Evolutionary conservation across 208 protist genomes (phyloP).

Genomic region (Lotmaria passim): DNA sequence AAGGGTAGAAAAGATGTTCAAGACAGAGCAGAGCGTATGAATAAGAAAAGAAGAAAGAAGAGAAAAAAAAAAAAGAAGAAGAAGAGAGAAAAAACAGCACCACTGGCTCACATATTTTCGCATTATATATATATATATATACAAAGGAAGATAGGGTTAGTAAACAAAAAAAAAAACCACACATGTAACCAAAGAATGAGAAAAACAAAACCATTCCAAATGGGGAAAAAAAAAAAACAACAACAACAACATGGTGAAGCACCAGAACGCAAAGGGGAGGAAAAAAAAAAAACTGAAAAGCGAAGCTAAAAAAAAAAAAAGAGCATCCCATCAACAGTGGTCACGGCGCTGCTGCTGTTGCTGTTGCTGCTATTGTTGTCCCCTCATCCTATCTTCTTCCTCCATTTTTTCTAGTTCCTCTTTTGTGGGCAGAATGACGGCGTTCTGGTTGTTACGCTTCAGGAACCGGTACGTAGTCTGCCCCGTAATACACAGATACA

Average conservation of each 20-base stretch:
- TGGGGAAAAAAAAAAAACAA: neutral
- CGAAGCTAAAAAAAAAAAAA: neutral
- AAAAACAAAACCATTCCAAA: conserved; percentile 9
- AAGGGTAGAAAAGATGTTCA: neutral
- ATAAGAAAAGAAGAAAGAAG: conserved; percentile 2
- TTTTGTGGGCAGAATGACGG: neutral
- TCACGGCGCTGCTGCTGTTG: neutral
- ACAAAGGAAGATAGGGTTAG: conserved; percentile 4
- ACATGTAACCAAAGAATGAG: too few relatives aligned
- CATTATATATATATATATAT: too few relatives aligned
- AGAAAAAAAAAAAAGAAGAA: neutral
- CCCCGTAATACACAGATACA: conserved; percentile 48
- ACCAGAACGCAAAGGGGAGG: neutral
- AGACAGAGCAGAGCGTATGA: conserved; percentile 8
- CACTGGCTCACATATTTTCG: too few relatives aligned
- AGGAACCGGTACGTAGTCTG: conserved; percentile 80
- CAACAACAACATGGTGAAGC: neutral
- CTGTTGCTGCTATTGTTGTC: neutral
- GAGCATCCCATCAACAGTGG: too few relatives aligned
- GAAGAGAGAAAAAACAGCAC: neutral
- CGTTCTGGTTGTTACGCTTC: neutral
- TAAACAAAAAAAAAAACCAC: too few relatives aligned
- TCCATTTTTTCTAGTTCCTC: neutral
- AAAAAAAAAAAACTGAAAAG: conserved; percentile 1
- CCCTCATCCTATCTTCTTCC: neutral